Base-by-base conservation (phyloP, 163 green algal species). In the Scenedesmus sp. region DNA sequence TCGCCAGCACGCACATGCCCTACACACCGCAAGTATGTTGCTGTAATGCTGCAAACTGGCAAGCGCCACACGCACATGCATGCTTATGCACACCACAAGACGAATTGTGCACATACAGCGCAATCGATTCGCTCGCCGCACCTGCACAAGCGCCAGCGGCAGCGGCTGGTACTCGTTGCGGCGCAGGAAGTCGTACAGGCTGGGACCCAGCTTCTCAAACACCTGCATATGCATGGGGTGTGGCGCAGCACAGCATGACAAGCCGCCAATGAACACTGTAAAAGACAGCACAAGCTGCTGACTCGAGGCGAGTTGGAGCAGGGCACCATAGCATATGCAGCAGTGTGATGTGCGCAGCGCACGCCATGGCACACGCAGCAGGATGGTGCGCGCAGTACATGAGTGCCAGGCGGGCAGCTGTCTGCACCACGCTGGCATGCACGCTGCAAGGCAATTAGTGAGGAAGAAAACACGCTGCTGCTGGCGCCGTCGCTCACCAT, bases 181-280 rank as follows among this genome's bases (percentile, higher is more conserved):
- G 0, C 97, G 94, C 92, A 99, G 94, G 89, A 99, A 99, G 92
- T 99, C 98, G 91, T 98, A 99, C 74, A 99, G 94, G 92, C 94
- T 98, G 54, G 97, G 97, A 0, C 98, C 98, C 90, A 99, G 95
- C 92, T 97, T 97, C 93, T 99, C 97, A 94, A 99, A 99, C 82
- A 99, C 96, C 96, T 98, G 94, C 8, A n/a, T 13, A 20, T 70
- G 62, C 59, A 64, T 9, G 59, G 7, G 59, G 59, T 64, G 59
- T 64, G 59, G 59, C 10, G 59, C 59, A 64, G 59, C 16, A 26
- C n/a, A 18, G 12, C 4, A 26, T 34, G 16, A 7, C 66, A 34
- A 8, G 66, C 1, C 66, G 15, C 15, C 34, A 46, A 46, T 46
- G 34, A 46, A 46, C 34, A 46, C 34, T 46, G 70, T 13, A 23